A percentile compares a stretch with the other conserved stretches of the same genome.
These are phyloP conservation scores for Pterocarpus macrocarpus DNA, from an alignment of 306 rosid species.

Conservation along the genomic window DNA sequence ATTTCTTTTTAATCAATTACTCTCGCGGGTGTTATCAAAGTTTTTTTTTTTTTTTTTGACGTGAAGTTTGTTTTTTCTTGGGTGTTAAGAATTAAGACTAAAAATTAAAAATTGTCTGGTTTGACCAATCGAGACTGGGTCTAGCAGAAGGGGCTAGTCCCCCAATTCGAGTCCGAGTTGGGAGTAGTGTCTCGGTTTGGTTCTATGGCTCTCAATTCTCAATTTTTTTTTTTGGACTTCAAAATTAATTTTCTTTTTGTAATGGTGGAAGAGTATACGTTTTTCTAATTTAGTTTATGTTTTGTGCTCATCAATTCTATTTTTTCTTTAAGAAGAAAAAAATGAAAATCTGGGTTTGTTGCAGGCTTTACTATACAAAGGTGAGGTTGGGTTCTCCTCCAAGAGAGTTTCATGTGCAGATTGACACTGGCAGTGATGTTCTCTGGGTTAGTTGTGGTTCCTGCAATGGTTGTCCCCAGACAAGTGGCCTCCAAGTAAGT, in stretches of 20 bases:
- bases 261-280: background rate
- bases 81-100: too few relatives aligned
- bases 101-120: too few relatives aligned
- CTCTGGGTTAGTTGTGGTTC: conserved; percentile 93
- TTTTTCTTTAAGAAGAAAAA: too few relatives aligned
- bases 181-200: background rate
- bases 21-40: background rate
- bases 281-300: background rate
- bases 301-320: conserved; percentile 22
- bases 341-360: background rate
- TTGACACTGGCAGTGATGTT: conserved; percentile 97
- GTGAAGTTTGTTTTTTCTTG: background rate
- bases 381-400: conserved; percentile 92
- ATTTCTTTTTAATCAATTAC: conserved; percentile 22
- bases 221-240: too few relatives aligned
- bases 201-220: background rate
- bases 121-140: too few relatives aligned
- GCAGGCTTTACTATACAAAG: conserved; percentile 84
- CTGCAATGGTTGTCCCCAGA: conserved; percentile 85
- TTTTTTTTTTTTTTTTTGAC: background rate
- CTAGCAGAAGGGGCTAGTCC: too few relatives aligned
- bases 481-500: conserved; percentile 76
- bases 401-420: conserved; percentile 87
- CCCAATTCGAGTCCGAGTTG: too few relatives aligned
- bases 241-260: too few relatives aligned